Base-by-base conservation (phyloP, 2,329 filamentous ascomycete genomes). In the Aspergillus sergii region DNA sequence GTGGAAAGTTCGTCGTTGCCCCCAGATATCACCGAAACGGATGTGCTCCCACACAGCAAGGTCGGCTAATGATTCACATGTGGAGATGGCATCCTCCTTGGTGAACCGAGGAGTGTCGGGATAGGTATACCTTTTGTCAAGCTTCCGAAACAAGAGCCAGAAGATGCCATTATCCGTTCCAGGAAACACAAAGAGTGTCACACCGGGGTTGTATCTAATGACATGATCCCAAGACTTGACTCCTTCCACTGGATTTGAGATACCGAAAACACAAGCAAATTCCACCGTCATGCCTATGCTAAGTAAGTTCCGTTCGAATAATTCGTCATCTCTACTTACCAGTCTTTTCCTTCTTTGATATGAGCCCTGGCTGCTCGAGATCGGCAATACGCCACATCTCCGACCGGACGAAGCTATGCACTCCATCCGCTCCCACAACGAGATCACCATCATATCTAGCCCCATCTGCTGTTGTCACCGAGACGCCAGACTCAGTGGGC, bases 351-450 rank as follows among this genome's bases (percentile, higher is more conserved):
- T 12, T 55, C 4, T 60, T 59, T 32, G 57, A 57, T 12, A 55
- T 53, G 2, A 10, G 43, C 14, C 45, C 55, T 23, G 59, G 54
- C 16, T 28, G 28, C 11, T 65, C 53, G 32, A 58, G 55, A 16
- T 62, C 59, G 5, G 67, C 66, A 2, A 66, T 34, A 11, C 66
- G 61, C 66, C 72, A 74, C 71, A 82, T 79, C 51, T 77, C 73
- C 4, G 64, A 62, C 2, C 78, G 73, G 12, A 78, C 73, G 39
- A 64, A 72, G 67, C 79, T 82, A 64, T 80, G 76, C 1, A 79
- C 75, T 23, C 80, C 80, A 60, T 83, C 81, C 6, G 79, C 78
- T 12, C 79, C 81, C 16, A 81, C 69, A 6, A 80, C 68, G 14
- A 83, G 63, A 59, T 77, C 67, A 0, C 78, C 80, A 0, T 71